Conservation (phyloP, 2,329 filamentous ascomycete species). For the Chrysosporium keratinophilum region DNA sequence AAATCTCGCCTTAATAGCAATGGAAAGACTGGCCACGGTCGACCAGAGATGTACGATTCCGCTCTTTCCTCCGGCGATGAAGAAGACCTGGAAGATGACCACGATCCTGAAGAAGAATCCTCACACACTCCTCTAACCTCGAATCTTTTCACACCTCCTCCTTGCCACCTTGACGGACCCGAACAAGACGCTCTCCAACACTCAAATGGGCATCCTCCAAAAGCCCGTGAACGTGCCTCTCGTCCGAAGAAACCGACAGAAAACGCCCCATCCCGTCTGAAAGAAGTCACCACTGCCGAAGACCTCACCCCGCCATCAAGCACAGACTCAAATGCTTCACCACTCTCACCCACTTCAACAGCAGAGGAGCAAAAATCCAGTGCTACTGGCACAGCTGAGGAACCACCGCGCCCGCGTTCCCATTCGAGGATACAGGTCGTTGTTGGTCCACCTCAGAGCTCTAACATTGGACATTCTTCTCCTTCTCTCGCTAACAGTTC, state of each 20-base stretch:
- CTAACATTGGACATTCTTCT: not conserved
- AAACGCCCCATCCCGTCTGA: constrained; percentile 6
- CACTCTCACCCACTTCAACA: not conserved
- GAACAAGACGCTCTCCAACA: not conserved
- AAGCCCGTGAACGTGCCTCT: not conserved
- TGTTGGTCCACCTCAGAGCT: constrained; percentile 6
- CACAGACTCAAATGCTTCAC: not conserved
- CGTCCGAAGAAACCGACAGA: not conserved
- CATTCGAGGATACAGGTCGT: constrained; percentile 4
- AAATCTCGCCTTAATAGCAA: not conserved
- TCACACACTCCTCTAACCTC: not conserved
- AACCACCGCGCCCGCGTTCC: not conserved
- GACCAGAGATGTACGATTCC: not conserved
- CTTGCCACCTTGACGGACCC: constrained; percentile 1
- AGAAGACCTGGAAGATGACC: not conserved
- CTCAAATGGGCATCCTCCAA: not conserved
- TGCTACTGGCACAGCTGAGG: not conserved
- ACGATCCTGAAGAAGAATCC: not conserved
- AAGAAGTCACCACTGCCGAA: not conserved
- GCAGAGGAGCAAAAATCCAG: not conserved
- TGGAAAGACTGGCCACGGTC: not conserved
- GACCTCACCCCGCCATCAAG: not conserved
- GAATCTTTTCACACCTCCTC: constrained; percentile 1
- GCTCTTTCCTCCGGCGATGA: not conserved
- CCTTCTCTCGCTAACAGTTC: not conserved